Conservation (phyloP, 2,329 filamentous ascomycete genomes). For the Simplicillium aogashimaense region DNA sequence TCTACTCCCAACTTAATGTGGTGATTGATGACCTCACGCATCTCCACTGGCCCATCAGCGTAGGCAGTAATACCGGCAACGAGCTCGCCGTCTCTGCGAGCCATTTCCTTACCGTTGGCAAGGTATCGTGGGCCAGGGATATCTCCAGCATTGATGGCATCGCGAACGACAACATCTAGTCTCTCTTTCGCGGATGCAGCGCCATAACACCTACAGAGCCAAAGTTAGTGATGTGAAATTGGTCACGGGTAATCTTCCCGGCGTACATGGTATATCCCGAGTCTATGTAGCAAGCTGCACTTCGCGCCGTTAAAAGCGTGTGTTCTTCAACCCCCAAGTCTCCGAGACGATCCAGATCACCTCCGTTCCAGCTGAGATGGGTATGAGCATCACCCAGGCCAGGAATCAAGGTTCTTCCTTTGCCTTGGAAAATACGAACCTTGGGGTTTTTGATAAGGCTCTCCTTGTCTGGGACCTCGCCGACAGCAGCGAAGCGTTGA, state of each 20-base stretch:
- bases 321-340: conserved; percentile 36
- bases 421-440: no score
- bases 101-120: conserved; percentile 39
- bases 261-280: conserved; percentile 36
- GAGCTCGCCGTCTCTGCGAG: conserved; percentile 30
- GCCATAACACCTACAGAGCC: conserved; percentile 25
- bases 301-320: conserved; percentile 29
- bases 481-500: conserved; percentile 15
- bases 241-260: not conserved
- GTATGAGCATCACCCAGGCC: conserved; percentile 38
- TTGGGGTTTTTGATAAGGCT: conserved; percentile 11
- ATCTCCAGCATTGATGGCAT: conserved; percentile 36
- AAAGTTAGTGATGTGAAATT: not conserved
- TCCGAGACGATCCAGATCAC: conserved; percentile 28
- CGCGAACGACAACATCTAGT: conserved; percentile 33
- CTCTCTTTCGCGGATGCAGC: conserved; percentile 35
- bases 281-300: conserved; percentile 33
- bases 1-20: conserved; percentile 28
- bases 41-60: conserved; percentile 27
- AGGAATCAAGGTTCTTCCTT: conserved; percentile 35
- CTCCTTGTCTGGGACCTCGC: conserved; percentile 12
- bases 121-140: conserved; percentile 36
- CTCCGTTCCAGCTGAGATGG: conserved; percentile 37
- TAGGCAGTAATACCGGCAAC: conserved; percentile 22
- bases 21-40: conserved; percentile 26